These are phyloP conservation scores for Pyrenophora tritici-repentis DNA, from an alignment of 2,329 filamentous ascomycete genomes.

Conservation along the genomic window DNA sequence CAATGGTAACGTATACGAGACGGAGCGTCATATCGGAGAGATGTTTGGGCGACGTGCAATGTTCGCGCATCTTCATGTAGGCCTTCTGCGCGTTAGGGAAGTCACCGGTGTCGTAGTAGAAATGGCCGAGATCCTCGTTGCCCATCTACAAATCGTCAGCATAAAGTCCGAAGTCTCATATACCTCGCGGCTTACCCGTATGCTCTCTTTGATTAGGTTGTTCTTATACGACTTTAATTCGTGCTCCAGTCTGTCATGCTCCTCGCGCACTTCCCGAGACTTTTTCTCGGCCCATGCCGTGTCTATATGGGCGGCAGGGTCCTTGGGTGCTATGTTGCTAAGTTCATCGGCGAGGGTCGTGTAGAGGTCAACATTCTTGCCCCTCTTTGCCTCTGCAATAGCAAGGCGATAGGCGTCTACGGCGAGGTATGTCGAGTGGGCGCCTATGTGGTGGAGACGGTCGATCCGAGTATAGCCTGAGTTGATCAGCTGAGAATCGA, in stretches of 20 bases:
- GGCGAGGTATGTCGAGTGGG: slow-evolving; percentile 73
- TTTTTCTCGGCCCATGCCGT: slow-evolving; percentile 74
- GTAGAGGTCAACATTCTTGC: slow-evolving; percentile 75
- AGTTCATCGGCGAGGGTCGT: slow-evolving; percentile 69
- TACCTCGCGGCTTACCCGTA: slow-evolving; percentile 64
- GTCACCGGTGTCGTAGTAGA: slow-evolving; percentile 79
- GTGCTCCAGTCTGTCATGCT: slow-evolving; percentile 76
- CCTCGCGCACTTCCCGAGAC: slow-evolving; percentile 67
- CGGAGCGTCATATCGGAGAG: slow-evolving; percentile 82
- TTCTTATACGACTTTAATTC: slow-evolving; percentile 95
- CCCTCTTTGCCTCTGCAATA: slow-evolving; percentile 73
- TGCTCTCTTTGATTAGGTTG: slow-evolving; percentile 96
- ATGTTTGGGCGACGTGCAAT: slow-evolving; percentile 82
- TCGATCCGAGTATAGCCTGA: slow-evolving; percentile 79
- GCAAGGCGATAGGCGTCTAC: slow-evolving; percentile 81
- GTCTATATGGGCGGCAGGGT: slow-evolving; percentile 71
- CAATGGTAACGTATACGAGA: slow-evolving; percentile 74
- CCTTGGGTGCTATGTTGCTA: slow-evolving; percentile 64
- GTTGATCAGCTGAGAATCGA: background rate
- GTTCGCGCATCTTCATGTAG: slow-evolving; percentile 86
- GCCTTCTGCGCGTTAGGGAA: slow-evolving; percentile 74
- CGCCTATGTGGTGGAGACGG: slow-evolving; percentile 81
- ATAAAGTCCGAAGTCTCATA: background rate
- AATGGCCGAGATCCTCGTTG: slow-evolving; percentile 86
- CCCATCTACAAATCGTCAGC: slow-evolving; percentile 71